phyloP scores from a whole-genome alignment of 495 filamentous ascomycete species.

The Hypoxylon cercidicola region DNA sequence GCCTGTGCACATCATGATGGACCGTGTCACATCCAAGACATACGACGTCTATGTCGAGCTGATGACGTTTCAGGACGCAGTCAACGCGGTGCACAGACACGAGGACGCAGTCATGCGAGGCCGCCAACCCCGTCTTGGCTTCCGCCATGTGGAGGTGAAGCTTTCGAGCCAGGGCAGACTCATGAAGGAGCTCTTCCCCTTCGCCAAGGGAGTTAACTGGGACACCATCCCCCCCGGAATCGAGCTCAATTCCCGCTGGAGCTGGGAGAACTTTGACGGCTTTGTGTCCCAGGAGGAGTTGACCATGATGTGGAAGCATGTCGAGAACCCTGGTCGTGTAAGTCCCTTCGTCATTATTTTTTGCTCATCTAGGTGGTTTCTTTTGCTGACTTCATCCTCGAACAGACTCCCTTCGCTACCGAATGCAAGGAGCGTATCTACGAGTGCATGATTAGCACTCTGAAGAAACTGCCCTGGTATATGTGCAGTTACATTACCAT shows the following conservation, averaged over 20 bases:
- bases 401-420: slow-evolving; percentile 69
- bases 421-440: slow-evolving; percentile 77
- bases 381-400: slow-evolving; percentile 20
- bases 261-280: slow-evolving; percentile 74
- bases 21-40: slow-evolving; percentile 79
- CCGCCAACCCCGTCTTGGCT: slow-evolving; percentile 67
- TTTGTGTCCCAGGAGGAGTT: slow-evolving; percentile 80
- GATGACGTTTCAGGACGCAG: slow-evolving; percentile 62
- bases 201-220: slow-evolving; percentile 73
- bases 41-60: slow-evolving; percentile 82
- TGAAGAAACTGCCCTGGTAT: slow-evolving; percentile 82
- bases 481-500: slow-evolving; percentile 70
- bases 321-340: slow-evolving; percentile 55
- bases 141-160: slow-evolving; percentile 70
- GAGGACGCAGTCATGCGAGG: slow-evolving; percentile 45
- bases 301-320: slow-evolving; percentile 71
- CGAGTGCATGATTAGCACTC: slow-evolving; percentile 78
- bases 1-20: slow-evolving; percentile 85
- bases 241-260: slow-evolving; percentile 49
- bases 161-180: slow-evolving; percentile 69
- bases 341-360: slow-evolving; percentile 11
- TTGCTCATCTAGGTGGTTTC: neutral
- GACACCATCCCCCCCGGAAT: slow-evolving; percentile 58
- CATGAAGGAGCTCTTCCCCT: slow-evolving; percentile 74
- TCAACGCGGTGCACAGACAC: slow-evolving; percentile 61